Evolutionary conservation across 2,329 filamentous ascomycete species (phyloP).

Genomic region (Phoma herbarum): DNA sequence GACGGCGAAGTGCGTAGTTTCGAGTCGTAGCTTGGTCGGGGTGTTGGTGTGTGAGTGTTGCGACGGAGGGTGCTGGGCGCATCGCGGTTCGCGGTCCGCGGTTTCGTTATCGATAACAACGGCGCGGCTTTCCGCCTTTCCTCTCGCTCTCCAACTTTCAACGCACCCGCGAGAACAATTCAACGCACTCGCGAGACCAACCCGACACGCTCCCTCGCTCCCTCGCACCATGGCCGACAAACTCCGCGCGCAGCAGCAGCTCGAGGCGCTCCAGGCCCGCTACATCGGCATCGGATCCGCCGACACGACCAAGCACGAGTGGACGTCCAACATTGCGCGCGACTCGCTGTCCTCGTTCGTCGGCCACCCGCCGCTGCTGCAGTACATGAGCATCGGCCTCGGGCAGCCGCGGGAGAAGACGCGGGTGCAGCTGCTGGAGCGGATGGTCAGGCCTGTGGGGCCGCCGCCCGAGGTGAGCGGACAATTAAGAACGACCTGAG

Average conservation of each 20-base stretch:
- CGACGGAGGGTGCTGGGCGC: constrained; percentile 4
- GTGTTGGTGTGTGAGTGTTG: background rate
- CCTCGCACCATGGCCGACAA: constrained; percentile 79
- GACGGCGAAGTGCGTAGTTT: background rate
- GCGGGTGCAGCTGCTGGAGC: constrained; percentile 79
- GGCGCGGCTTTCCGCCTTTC: background rate
- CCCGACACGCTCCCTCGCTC: background rate
- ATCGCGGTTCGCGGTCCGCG: background rate
- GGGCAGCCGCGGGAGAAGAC: constrained; percentile 85
- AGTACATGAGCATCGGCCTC: constrained; percentile 89
- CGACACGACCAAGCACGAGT: constrained; percentile 97
- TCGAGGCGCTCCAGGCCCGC: constrained; percentile 94
- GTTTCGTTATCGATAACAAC: constrained; percentile 11
- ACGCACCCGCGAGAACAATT: too few relatives aligned
- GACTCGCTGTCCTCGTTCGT: constrained; percentile 90
- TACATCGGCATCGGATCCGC: constrained; percentile 96
- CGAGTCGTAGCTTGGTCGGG: background rate
- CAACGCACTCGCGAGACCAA: too few relatives aligned
- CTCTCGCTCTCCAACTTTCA: background rate
- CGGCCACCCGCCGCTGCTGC: constrained; percentile 86
- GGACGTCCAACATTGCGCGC: constrained; percentile 93
- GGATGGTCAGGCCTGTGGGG: constrained; percentile 72
- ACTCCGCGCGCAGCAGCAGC: constrained; percentile 95
- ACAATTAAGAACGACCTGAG: background rate
- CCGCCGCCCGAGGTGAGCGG: constrained; percentile 67